These are phyloP conservation scores for Prototheca wickerhamii DNA, from an alignment of 163 green algal species.

Conservation along the genomic window DNA sequence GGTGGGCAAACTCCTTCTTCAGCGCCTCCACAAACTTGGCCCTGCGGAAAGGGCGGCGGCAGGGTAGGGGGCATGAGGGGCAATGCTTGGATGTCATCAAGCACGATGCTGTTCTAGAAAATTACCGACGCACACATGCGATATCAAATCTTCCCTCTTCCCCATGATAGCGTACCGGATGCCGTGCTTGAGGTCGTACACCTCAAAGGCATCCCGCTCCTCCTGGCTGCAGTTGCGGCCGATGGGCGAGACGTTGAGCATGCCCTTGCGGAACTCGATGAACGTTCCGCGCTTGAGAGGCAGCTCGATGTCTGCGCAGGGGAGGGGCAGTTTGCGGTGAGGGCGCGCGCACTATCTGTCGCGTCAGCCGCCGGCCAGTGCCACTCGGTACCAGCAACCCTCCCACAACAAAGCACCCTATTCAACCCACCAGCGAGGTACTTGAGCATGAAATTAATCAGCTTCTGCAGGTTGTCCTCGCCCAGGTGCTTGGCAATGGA, in stretches of 20 bases:
- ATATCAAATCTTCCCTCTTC: no score
- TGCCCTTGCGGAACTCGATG: conserved; percentile 98
- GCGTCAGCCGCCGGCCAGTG: no score
- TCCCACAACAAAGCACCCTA: not conserved
- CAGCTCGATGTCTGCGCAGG: conserved; percentile 81
- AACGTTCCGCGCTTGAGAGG: conserved; percentile 98
- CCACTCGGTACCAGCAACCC: not conserved
- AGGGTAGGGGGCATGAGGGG: no score
- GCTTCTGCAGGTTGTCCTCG: conserved; percentile 86
- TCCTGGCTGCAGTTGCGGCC: conserved; percentile 96
- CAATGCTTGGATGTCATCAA: no score
- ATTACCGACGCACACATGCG: no score
- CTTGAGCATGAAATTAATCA: conserved; percentile 96
- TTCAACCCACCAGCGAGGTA: conserved; percentile 66
- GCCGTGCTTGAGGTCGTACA: conserved; percentile 66
- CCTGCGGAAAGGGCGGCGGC: no score
- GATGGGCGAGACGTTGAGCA: conserved; percentile 98
- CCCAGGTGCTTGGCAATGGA: conserved; percentile 76
- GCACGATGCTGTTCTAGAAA: no score
- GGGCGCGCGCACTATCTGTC: not conserved
- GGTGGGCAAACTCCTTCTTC: conserved; percentile 77
- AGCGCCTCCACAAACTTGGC: conserved; percentile 79
- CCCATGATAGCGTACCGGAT: conserved; percentile 66
- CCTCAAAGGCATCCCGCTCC: conserved; percentile 94
- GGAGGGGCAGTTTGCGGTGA: not conserved